These are phyloP conservation scores for Plasmodium sp. DNA, from an alignment of 169 alveolate genomes.

Conservation along the genomic window DNA sequence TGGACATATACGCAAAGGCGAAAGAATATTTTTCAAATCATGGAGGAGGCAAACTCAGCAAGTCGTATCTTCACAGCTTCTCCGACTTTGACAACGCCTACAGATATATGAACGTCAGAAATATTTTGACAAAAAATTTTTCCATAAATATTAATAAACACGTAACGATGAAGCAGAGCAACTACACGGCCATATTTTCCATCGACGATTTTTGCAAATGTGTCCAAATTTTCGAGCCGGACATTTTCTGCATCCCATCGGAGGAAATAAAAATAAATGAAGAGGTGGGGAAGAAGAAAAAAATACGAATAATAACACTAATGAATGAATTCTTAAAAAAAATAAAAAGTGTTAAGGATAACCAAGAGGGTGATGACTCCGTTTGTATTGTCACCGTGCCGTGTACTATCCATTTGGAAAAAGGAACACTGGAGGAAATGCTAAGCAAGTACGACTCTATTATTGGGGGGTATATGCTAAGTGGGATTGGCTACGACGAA, in stretches of 20 bases:
- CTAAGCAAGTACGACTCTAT: constrained; percentile 28
- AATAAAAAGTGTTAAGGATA: constrained; percentile 40
- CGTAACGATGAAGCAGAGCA: constrained; percentile 27
- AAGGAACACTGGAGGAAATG: not conserved
- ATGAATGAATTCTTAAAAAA: constrained; percentile 64
- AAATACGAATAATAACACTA: constrained; percentile 29
- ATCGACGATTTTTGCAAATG: constrained; percentile 55
- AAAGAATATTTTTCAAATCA: constrained; percentile 33
- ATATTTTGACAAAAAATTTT: constrained; percentile 25
- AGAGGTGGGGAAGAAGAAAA: constrained; percentile 62
- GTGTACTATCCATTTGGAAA: constrained; percentile 21
- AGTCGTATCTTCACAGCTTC: constrained; percentile 18
- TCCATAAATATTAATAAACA: constrained; percentile 38
- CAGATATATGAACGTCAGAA: constrained; percentile 60
- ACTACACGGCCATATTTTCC: constrained; percentile 18
- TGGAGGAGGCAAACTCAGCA: not conserved
- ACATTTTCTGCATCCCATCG: constrained; percentile 64
- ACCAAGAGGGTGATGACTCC: not conserved
- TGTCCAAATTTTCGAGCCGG: constrained; percentile 59
- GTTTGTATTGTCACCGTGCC: constrained; percentile 59
- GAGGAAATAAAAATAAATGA: constrained; percentile 63
- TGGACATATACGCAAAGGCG: constrained; percentile 55
- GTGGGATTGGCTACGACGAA: constrained; percentile 73
- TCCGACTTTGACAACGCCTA: constrained; percentile 42
- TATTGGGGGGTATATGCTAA: constrained; percentile 40